A percentile compares a stretch with the other conserved stretches of the same genome.
These are phyloP conservation scores for Rhypophila decipiens DNA, from an alignment of 495 filamentous ascomycete species.

Conservation along the genomic window DNA sequence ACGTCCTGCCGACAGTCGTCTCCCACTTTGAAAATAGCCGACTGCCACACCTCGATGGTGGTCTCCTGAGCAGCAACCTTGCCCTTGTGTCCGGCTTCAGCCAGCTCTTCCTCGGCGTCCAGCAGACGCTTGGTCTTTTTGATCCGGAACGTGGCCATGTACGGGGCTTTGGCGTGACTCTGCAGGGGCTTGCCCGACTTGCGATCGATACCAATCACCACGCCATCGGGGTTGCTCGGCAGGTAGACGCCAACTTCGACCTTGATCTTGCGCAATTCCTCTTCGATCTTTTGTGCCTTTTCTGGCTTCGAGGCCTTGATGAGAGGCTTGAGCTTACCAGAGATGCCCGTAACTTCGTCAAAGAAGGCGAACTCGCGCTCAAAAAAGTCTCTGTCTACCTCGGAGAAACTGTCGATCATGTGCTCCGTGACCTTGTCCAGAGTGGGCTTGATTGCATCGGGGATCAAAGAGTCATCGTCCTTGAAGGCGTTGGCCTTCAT, in stretches of 20 bases:
- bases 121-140: slow-evolving; percentile 59
- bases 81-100: slow-evolving; percentile 28
- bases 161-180: slow-evolving; percentile 95
- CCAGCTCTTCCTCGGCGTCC: slow-evolving; percentile 42
- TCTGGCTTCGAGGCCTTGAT: slow-evolving; percentile 91
- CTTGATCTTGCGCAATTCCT: slow-evolving; percentile 93
- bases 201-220: slow-evolving; percentile 94
- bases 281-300: slow-evolving; percentile 99
- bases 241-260: slow-evolving; percentile 96
- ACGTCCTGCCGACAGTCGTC: slow-evolving; percentile 98
- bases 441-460: slow-evolving; percentile 86
- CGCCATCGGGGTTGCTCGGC: slow-evolving; percentile 92
- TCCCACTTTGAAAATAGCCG: slow-evolving; percentile 98
- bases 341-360: slow-evolving; percentile 90
- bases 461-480: slow-evolving; percentile 85
- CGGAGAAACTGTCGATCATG: slow-evolving; percentile 75
- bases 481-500: slow-evolving; percentile 99
- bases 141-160: slow-evolving; percentile 97
- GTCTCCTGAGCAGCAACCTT: slow-evolving; percentile 28
- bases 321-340: slow-evolving; percentile 87
- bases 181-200: slow-evolving; percentile 96
- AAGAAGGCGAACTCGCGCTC: slow-evolving; percentile 96
- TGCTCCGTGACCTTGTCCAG: slow-evolving; percentile 84
- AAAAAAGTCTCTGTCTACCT: slow-evolving; percentile 76
- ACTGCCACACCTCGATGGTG: slow-evolving; percentile 92